Evolutionary conservation across 176 grass and related monocot genomes (phyloP), one percentile per base, ranked within the genome.

Genomic region (Areca catechu): DNA sequence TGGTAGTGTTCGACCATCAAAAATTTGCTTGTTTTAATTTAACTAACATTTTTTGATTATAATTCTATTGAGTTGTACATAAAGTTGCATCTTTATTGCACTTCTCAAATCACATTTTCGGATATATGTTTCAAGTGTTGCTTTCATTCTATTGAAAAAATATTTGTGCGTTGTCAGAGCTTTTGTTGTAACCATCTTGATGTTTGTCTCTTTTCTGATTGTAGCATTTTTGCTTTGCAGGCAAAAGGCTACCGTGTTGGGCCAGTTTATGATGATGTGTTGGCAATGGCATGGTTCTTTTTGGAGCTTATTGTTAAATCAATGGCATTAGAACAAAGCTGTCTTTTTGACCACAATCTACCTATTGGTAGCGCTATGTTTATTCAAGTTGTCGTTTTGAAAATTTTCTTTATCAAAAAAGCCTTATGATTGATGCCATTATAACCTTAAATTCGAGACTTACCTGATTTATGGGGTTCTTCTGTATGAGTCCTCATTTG

Each of bases 241-340:
- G 94, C 94, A 21, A 98, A 98, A 93, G 94, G 94, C 28, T 98
- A 98, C 80, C 83, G 94, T 73, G 94, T 98, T 70, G 94, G 94
- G n/a, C 94, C 94, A n/a, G 94, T 98, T 61, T 98, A 98, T 76
- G 94, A 98, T 83, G 94, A 98, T 81, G 94, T 98, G 12, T 76
- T 98, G 81, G 87, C 93, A 74, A 98, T 98, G 93, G 84, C 93
- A 66, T 98, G 93, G 93, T 98, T 98, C 77, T 98, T 98, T 74
- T 73, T 98, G 81, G 93, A 98, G 77, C 88, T 98, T 74, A 85
- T 92, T 80, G 93, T 92, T 21, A 98, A 98, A 77, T 98, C 93
- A 77, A 92, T 92, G 87, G 83, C 85, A 60, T 74, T 98, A 72
- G 93, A 98, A 49, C 93, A 98, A 80, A 91, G 80, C 62, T 72